Evolutionary conservation across 257 asterid genomes (phyloP), one percentile per base, ranked within the genome.

Genomic region (Nicotiana attenuata): DNA sequence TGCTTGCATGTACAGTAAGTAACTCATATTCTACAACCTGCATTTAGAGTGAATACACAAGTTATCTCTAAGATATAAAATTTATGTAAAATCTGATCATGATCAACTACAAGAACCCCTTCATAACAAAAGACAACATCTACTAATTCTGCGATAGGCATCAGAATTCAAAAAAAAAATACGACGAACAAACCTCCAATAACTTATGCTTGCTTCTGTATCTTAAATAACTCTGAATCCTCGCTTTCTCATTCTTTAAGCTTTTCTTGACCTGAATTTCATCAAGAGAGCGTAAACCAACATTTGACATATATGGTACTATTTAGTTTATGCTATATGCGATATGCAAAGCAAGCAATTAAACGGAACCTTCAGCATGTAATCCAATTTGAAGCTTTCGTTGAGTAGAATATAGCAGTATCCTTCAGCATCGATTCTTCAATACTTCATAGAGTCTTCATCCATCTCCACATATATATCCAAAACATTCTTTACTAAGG

Each of bases 1-100:
- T 85, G 83, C 81, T 82, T 82, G 89, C 88, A 65, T 84, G 85
- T 41, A 80, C 88, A 9, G 26, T 66, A 50, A 85, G 86, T 87
- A 90, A 75, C 63, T 87, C 88, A 76, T 86, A 82, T 78, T 82
- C 64, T 60, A 85, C 82, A 73, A 66, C 82, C 91, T 89, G 85
- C 47, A 38, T 66, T 77, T 60, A 55, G 53, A 31, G 65, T 45
- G 24, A 82, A 29, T 13, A 63, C 38, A 24, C 17, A 26, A 11
- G 68, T 24, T 63, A 10, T 63, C 67, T 61, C 24, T 10, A 14
- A 63, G 5, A 24, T 10, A 20, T 22, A 24, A 5, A 63, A 24
- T 6, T 16, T 65, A 3, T 16, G 29, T 16, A 65, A 20, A 15
- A 65, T 16, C 17, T 13, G 1, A 17, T 67, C 28, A 33, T 67